Evolutionary conservation across 768 basidiomycete genomes (phyloP), one percentile per base, ranked within the genome.

Genomic region (Leccinum variicolor): DNA sequence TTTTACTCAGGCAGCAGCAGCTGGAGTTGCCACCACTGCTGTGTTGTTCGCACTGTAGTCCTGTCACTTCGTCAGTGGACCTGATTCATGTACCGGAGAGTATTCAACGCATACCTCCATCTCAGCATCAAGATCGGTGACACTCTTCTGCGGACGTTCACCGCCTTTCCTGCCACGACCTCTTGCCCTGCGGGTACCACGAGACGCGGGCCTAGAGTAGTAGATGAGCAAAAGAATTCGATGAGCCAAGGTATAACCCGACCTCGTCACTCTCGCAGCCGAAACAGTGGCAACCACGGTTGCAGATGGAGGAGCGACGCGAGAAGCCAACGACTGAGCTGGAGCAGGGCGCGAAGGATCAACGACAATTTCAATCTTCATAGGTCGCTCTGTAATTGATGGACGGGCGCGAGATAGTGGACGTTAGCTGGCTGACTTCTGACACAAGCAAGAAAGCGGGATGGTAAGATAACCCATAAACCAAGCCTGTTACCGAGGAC

Each of bases 331-430:
- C 6, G 90, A 81, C 19, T 79, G 78, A 10, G 78, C 72, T 11
- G 82, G 74, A 6, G 84, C 79, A 17, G 87, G 77, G 43, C 83
- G 81, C 47, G 86, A 81, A 14, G 92, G 92, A 77, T 96, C 92
- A 71, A 96, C 82, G 46, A 98, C 85, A 62, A 98, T 92, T 81
- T 99, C 96, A 62, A 98, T 94, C 81, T 94, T 96, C 94, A 98
- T 97, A 19, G 93, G 91, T 64, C 92, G 91, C 81, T 92, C 96
- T 98, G 69, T 74, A 75, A 72, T 68, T 64, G 71, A 64, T 58
- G 66, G 62, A 68, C 62, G 73, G 52, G 56, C 58, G 76, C 67
- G 57, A 39, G 66, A 75, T 62, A 75, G 69, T 71, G 61, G 67
- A 65, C 58, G 55, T 71, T 62, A 73, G 71, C 66, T 64, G 73